Percentiles rank a stretch among this genome's conserved stretches.
Conservation (phyloP, 345 rosid species). For the Fremontodendron californicum region DNA sequence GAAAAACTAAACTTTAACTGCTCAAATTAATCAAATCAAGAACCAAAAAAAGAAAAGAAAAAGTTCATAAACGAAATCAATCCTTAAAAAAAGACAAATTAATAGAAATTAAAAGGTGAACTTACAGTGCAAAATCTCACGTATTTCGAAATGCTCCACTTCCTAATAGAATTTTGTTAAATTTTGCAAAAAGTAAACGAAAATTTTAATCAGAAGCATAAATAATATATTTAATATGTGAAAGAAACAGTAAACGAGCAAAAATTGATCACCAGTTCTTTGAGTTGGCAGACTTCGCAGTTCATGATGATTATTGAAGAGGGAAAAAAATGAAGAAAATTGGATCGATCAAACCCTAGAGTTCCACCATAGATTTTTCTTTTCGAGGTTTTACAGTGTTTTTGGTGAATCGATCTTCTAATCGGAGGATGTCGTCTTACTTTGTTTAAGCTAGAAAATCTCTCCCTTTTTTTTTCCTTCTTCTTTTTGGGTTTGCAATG, state of each 20-base stretch:
- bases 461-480: background rate
- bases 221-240: background rate
- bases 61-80: background rate
- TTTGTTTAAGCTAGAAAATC: background rate
- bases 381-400: background rate
- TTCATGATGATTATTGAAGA: constrained; percentile 43
- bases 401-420: background rate
- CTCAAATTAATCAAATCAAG: background rate
- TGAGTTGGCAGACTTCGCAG: constrained; percentile 92
- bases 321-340: background rate
- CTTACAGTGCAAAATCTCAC: constrained; percentile 88
- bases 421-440: background rate
- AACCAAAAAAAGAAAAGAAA: background rate
- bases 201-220: constrained; percentile 11
- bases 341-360: background rate
- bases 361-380: background rate
- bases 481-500: no score
- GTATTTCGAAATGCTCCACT: constrained; percentile 77
- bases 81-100: background rate
- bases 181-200: background rate
- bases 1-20: background rate
- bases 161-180: constrained; percentile 39
- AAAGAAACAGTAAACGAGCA: constrained; percentile 9
- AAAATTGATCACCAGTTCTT: constrained; percentile 60
- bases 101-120: constrained; percentile 1